A percentile compares a stretch with the other conserved stretches of the same genome.
Conservation (phyloP, 441 rosid species). For the Mallotus japonicus region DNA sequence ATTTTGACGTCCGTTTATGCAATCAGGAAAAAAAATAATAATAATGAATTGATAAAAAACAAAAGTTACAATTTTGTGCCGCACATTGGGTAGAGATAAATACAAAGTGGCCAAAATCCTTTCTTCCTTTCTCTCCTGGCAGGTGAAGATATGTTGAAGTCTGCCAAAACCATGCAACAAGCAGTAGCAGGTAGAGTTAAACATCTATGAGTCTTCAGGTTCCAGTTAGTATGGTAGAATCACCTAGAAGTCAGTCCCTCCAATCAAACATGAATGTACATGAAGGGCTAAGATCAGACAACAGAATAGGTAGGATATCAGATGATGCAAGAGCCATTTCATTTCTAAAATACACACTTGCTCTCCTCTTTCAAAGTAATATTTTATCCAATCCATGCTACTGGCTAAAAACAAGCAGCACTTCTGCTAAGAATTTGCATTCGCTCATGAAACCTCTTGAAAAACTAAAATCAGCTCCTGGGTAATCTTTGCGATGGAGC, state of each 20-base stretch:
- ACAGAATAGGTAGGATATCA: neutral
- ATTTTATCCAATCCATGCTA: too few species aligned
- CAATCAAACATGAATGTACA: constrained; percentile 34
- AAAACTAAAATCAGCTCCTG: constrained; percentile 79
- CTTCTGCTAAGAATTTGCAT: constrained; percentile 9
- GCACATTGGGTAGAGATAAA: constrained; percentile 23
- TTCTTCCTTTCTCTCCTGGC: constrained; percentile 8
- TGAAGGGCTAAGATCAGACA: constrained; percentile 15
- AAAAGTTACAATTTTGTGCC: constrained; percentile 25
- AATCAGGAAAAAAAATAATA: neutral
- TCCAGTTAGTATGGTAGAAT: constrained; percentile 35
- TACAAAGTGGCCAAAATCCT: neutral
- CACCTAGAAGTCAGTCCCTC: constrained; percentile 35
- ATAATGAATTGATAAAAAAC: constrained; percentile 19
- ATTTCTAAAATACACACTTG: constrained; percentile 27
- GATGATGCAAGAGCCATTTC: constrained; percentile 20
- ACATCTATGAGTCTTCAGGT: constrained; percentile 24
- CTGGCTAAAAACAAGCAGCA: constrained; percentile 23
- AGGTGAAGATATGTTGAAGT: constrained; percentile 13
- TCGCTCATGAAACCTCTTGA: constrained; percentile 63
- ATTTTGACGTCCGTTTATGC: neutral
- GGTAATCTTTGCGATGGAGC: constrained; percentile 70
- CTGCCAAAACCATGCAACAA: constrained; percentile 29
- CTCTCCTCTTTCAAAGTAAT: constrained; percentile 23
- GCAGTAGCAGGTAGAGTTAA: constrained; percentile 17